Evolutionary conservation across 2,329 filamentous ascomycete species (phyloP), one percentile per base, ranked within the genome.

Genomic region (Penicillium crustosum): DNA sequence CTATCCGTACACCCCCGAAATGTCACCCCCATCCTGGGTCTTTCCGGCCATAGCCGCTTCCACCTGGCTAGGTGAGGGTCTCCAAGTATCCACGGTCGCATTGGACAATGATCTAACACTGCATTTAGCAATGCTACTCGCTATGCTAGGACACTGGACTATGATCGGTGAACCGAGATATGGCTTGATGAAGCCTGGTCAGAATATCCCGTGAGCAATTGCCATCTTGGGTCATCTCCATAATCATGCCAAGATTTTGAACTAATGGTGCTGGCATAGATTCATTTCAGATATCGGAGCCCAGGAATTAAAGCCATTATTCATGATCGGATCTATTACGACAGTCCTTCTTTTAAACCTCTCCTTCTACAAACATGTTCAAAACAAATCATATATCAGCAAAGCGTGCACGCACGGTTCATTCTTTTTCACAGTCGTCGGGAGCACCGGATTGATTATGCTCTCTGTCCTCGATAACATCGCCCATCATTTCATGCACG

Each of bases 271-370:
- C n/a, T 29, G 3, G 13, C 38, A 25, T 9, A 64, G 61, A 25
- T 64, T 61, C 53, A 64, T 64, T 49, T 64, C 61, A 15, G 61
- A 64, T 49, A 58, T 64, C 29, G 61, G 57, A 50, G 60, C 61
- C 2, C 55, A 55, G 48, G 58, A 64, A 47, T 19, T 62, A 9
- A 62, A 62, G 49, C 61, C 61, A 2, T 23, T 64, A 8, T 64
- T 64, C 38, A 57, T 64, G 53, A 53, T 44, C 43, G 61, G 61
- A 35, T 62, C 43, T n/a, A 49, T 64, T 36, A 57, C 58, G n/a
- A 62, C 61, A 6, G 61, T 62, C 25, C 38, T 62, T 2, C 61
- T 60, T 15, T 35, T 64, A 31, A 62, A 62, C 27, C 35, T 64
- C 29, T 62, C 61, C 12, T 64, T 64, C 41, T 61, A 57, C n/a